These are phyloP conservation scores for Microcyclospora pomicola DNA, from an alignment of 2,329 filamentous ascomycete species.

Conservation along the genomic window DNA sequence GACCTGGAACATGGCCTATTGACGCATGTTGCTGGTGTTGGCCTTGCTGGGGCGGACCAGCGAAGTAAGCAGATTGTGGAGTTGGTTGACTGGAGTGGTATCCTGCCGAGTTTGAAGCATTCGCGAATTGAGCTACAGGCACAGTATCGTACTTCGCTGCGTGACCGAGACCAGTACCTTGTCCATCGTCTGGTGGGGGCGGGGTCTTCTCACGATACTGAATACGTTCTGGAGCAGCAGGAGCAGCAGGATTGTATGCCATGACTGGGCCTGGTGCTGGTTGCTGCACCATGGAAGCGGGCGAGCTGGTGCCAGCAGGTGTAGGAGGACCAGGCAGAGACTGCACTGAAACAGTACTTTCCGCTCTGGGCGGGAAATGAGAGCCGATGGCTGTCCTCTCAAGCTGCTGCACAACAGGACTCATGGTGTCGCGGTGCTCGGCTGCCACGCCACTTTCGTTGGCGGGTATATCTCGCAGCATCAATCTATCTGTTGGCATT, in stretches of 20 bases:
- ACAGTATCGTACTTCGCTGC: conserved; percentile 25
- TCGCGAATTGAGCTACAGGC: conserved; percentile 14
- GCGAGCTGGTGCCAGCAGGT: conserved; percentile 12
- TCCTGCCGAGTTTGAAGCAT: conserved; percentile 10
- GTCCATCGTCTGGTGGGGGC: conserved; percentile 52
- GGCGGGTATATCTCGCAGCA: conserved; percentile 39
- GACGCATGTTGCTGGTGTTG: not conserved
- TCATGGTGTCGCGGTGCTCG: conserved; percentile 32
- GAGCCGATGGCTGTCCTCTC: conserved; percentile 57
- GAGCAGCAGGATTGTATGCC: conserved; percentile 68
- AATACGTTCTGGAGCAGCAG: conserved; percentile 58
- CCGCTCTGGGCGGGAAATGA: conserved; percentile 32
- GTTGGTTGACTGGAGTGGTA: conserved; percentile 15
- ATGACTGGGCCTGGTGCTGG: conserved; percentile 39
- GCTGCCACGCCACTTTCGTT: not conserved
- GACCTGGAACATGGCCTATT: too few relatives aligned
- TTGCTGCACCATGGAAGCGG: conserved; percentile 21
- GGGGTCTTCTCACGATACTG: conserved; percentile 67
- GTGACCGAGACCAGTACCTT: conserved; percentile 30
- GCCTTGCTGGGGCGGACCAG: conserved; percentile 25
- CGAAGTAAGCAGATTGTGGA: conserved; percentile 25
- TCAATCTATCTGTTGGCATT: conserved; percentile 46
- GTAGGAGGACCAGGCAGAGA: conserved; percentile 17
- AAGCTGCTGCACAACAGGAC: conserved; percentile 58
- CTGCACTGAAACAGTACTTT: conserved; percentile 24